Evolutionary conservation across 139 green algal genomes (phyloP), one percentile per base, ranked within the genome.

Genomic region (Closterium sp.): DNA sequence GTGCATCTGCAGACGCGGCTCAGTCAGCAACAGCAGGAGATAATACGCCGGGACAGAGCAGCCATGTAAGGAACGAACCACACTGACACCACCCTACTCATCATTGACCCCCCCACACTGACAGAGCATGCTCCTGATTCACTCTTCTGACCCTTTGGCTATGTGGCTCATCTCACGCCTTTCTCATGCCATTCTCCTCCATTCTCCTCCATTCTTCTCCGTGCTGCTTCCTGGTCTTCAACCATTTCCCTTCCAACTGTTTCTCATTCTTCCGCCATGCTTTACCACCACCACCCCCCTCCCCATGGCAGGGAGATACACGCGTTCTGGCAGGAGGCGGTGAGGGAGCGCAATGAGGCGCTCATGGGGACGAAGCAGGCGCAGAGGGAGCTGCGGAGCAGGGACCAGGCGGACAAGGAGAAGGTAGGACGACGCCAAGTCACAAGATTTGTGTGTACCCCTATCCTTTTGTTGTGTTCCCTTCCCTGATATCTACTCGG

Each of bases 161-260:
- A 4, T 73, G 50, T 73, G 9, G 13, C 13, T 73, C 50, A 96
- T 28, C 9, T 98, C 97, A 27, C 97, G 86, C 6, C 34, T 22
- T 13, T 94, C 95, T 13, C 97, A 96, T 2, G 95, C 2, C 17
- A 98, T 30, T 19, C 10, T 4, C 10, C 45, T 70, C 45, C 45
- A 13, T 70, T 70, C 5, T 70, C 5, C 45, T 38, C 32, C 32
- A 38, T 38, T 38, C 32, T 3, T 3, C 32, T 38, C 32, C 32
- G 3, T 38, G 2, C 32, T 2, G 2, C 32, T 2, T 3, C 32
- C 3, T 2, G 38, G 10, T 45, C 38, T 45, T 9, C 38, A 45
- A 4, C 38, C 50, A 11, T 73, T 73, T 73, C 50, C 50, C n/a
- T n/a, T n/a, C n/a, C n/a, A n/a, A n/a, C n/a, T 73, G 50, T 73